Percentiles rank a stretch among this genome's conserved stretches.
These are phyloP conservation scores for Ophiobolus disseminans DNA, from an alignment of 2,329 filamentous ascomycete species.

Conservation along the genomic window DNA sequence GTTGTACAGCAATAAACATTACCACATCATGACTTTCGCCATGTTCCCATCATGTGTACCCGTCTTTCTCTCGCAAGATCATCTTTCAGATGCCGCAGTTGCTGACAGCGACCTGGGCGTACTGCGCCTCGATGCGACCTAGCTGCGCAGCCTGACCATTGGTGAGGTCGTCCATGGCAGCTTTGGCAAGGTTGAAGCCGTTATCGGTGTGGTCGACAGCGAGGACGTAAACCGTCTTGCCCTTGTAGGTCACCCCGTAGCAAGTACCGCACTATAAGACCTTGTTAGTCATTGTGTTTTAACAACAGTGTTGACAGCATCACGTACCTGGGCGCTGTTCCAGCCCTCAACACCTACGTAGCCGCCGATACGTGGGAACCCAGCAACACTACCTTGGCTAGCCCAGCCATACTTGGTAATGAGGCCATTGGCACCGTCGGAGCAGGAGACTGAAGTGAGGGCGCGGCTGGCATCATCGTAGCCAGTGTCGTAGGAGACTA, in stretches of 20 bases:
- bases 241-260: conserved; percentile 58
- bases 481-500: conserved; percentile 73
- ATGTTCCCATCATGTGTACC: background rate
- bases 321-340: conserved; percentile 47
- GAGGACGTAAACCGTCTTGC: conserved; percentile 56
- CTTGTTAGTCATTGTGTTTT: conserved; percentile 10
- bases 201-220: conserved; percentile 56
- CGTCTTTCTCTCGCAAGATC: background rate
- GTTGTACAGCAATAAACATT: conserved; percentile 1
- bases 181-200: conserved; percentile 59
- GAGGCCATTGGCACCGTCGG: conserved; percentile 71
- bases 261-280: conserved; percentile 58
- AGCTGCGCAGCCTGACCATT: conserved; percentile 52
- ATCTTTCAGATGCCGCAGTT: conserved; percentile 41
- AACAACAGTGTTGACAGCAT: background rate
- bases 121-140: conserved; percentile 54
- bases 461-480: conserved; percentile 69
- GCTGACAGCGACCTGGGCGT: conserved; percentile 46
- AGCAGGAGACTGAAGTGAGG: conserved; percentile 68
- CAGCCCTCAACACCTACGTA: conserved; percentile 57
- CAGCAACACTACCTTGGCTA: conserved; percentile 55
- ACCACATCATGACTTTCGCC: background rate
- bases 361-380: conserved; percentile 59
- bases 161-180: conserved; percentile 60
- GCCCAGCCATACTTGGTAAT: conserved; percentile 67